Evolutionary conservation across 164 flowering plant species (phyloP).

Genomic region (Umbellularia californica): DNA sequence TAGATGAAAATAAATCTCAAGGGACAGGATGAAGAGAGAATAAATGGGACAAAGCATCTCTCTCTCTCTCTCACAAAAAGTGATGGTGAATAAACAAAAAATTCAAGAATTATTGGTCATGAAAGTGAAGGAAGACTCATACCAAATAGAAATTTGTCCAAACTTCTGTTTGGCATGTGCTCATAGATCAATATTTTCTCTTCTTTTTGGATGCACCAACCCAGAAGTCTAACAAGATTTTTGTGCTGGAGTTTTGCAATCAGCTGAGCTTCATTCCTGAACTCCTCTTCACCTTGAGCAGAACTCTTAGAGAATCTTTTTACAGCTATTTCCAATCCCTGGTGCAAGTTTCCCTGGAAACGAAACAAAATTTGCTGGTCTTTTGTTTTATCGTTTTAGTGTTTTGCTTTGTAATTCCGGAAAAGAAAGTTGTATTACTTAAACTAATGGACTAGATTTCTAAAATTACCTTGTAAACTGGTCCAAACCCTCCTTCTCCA

Average conservation of each 20-base stretch:
- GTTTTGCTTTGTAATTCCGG: no score
- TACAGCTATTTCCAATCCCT: constrained; percentile 34
- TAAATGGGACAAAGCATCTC: no score
- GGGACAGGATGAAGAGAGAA: no score
- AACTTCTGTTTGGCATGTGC: constrained; percentile 29
- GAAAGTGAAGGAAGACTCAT: neutral
- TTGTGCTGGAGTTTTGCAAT: constrained; percentile 40
- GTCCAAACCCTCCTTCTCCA: constrained; percentile 1
- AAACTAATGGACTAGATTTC: no score
- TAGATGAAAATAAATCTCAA: neutral
- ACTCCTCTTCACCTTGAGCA: constrained; percentile 31
- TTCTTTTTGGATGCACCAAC: constrained; percentile 28
- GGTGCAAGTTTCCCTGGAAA: constrained; percentile 23
- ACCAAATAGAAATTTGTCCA: constrained; percentile 29
- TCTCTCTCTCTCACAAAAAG: neutral
- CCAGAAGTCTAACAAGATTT: constrained; percentile 37
- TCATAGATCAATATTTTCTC: constrained; percentile 38
- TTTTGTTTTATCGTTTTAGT: no score
- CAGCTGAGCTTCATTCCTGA: constrained; percentile 29
- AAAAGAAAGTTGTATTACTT: no score
- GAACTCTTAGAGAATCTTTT: constrained; percentile 34
- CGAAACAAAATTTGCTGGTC: neutral
- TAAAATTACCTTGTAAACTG: constrained; percentile 5
- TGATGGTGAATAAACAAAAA: neutral
- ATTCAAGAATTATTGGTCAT: neutral